phyloP scores from a whole-genome alignment of 2,329 filamentous ascomycete genomes.

The Clarireedia hainanense region DNA sequence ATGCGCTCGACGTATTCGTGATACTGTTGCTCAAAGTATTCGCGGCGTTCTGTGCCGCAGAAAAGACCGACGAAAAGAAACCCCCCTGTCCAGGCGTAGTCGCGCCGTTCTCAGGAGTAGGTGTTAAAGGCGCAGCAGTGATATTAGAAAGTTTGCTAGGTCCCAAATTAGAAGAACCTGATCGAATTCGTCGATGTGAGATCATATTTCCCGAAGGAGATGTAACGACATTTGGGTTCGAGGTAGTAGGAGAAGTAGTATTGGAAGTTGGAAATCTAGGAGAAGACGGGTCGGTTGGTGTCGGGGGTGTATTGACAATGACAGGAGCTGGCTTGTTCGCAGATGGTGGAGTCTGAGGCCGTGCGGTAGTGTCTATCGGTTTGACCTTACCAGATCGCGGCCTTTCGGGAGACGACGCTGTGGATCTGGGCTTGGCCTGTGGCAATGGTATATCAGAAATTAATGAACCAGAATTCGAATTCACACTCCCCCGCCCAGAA shows the following conservation, averaged over 20 bases:
- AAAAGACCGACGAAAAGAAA: constrained; percentile 92
- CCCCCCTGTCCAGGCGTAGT: constrained; percentile 41
- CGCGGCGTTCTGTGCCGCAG: constrained; percentile 87
- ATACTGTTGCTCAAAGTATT: constrained; percentile 68
- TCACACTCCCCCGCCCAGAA: constrained; percentile 24
- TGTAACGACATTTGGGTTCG: constrained; percentile 45
- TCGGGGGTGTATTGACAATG: constrained; percentile 61
- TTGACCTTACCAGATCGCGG: constrained; percentile 21
- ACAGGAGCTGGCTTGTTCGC: constrained; percentile 34
- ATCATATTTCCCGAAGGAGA: constrained; percentile 64
- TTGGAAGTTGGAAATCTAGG: constrained; percentile 22
- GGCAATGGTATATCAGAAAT: constrained; percentile 23
- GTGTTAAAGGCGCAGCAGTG: constrained; percentile 64
- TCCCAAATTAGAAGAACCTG: constrained; percentile 39
- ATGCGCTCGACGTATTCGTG: constrained; percentile 52
- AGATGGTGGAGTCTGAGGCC: constrained; percentile 26
- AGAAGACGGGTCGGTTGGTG: constrained; percentile 42
- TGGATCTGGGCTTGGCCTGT: constrained; percentile 13
- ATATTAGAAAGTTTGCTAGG: constrained; percentile 86
- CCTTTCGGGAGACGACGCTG: constrained; percentile 23
- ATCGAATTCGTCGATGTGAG: constrained; percentile 58
- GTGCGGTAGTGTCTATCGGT: constrained; percentile 22
- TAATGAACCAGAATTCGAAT: constrained; percentile 24
- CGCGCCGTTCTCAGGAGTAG: constrained; percentile 60
- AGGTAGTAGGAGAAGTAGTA: constrained; percentile 18